Conservation (phyloP, 1,284 basidiomycete genomes). For the Amylostereum chailletii region DNA sequence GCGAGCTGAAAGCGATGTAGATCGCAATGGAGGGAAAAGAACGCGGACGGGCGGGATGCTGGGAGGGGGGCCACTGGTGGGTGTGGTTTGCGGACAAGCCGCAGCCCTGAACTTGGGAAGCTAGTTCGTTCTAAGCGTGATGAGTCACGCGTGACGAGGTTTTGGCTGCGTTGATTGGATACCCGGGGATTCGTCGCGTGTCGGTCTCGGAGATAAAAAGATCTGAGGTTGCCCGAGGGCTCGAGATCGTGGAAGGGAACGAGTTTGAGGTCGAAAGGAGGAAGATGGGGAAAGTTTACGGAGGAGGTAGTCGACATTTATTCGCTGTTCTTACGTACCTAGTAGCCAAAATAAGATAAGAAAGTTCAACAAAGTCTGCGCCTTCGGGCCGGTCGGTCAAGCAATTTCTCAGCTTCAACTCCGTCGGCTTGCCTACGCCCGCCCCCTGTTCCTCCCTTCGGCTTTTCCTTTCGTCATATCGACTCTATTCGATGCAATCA, state of each 20-base stretch:
- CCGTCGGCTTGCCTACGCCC: too few species aligned
- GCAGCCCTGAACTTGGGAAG: slow-evolving; percentile 12
- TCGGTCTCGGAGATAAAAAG: too few species aligned
- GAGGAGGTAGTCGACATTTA: not conserved
- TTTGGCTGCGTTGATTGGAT: not conserved
- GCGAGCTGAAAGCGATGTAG: too few species aligned
- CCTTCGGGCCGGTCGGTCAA: not conserved
- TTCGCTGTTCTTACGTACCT: slow-evolving; percentile 11
- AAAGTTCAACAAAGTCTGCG: slow-evolving; percentile 2
- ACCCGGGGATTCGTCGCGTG: too few species aligned
- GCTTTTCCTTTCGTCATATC: too few species aligned
- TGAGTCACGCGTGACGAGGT: slow-evolving; percentile 12
- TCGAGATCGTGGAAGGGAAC: too few species aligned
- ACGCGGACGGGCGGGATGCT: not conserved
- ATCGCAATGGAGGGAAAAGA: not conserved
- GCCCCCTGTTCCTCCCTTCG: too few species aligned
- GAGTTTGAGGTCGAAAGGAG: too few species aligned
- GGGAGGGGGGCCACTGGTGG: not conserved
- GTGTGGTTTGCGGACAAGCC: not conserved
- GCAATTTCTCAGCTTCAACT: not conserved
- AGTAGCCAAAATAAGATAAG: slow-evolving; percentile 8
- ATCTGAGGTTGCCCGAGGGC: too few species aligned
- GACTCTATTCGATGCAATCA: too few species aligned
- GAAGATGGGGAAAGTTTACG: not conserved
- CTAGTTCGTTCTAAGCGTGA: slow-evolving; percentile 17